Conservation (phyloP, 768 basidiomycete species). For the Coprinellus micaceus region DNA sequence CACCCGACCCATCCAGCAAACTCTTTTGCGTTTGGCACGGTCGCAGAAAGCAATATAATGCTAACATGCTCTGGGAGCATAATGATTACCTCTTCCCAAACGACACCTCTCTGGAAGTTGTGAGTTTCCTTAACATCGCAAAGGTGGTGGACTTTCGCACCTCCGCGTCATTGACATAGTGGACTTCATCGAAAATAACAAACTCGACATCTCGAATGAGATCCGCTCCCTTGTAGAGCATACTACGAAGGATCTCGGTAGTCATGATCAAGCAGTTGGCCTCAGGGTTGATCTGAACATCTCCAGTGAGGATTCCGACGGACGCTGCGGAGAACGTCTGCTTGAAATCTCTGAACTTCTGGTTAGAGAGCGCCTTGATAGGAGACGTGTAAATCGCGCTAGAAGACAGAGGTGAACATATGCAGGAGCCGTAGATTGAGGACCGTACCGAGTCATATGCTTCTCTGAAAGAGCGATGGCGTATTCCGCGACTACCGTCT, state of each 20-base stretch:
- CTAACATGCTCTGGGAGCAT: conserved; percentile 99
- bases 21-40: conserved; percentile 96
- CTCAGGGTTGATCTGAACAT: conserved; percentile 99
- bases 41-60: conserved; percentile 95
- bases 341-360: conserved; percentile 98
- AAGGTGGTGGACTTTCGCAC: conserved; percentile 45
- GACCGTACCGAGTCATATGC: conserved; percentile 91
- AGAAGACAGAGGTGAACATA: conserved; percentile 11
- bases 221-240: conserved; percentile 99
- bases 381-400: conserved; percentile 99
- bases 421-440: not conserved
- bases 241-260: conserved; percentile 94
- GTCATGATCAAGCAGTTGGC: conserved; percentile 97
- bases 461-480: conserved; percentile 95
- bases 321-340: conserved; percentile 88
- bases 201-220: conserved; percentile 98
- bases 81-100: conserved; percentile 99
- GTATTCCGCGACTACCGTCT: conserved; percentile 98
- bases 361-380: conserved; percentile 97
- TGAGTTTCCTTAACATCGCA: conserved; percentile 2
- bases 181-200: conserved; percentile 99
- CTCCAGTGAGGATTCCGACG: conserved; percentile 95
- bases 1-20: conserved; percentile 99
- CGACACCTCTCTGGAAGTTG: conserved; percentile 79
- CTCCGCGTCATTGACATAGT: conserved; percentile 99